A percentile compares a stretch with the other conserved stretches of the same genome.
These are phyloP conservation scores for Penicillium aurantiogriseum DNA, from an alignment of 2,329 filamentous ascomycete genomes.

Conservation along the genomic window DNA sequence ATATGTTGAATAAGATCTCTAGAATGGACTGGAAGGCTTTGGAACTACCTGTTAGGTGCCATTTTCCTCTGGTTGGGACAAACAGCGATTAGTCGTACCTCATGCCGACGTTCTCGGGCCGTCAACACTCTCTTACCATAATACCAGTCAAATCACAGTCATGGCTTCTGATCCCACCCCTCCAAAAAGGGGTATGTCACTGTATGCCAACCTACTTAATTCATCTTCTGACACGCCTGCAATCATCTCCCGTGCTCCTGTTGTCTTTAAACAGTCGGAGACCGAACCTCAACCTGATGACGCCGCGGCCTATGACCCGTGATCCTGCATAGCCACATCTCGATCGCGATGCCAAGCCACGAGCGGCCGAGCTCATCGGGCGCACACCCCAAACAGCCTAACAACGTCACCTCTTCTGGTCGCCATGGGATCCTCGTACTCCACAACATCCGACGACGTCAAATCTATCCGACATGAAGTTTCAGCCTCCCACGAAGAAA, in stretches of 20 bases:
- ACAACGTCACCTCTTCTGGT: background rate
- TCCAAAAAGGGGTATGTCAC: constrained; percentile 57
- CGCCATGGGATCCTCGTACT: background rate
- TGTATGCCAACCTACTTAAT: constrained; percentile 83
- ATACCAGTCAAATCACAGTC: background rate
- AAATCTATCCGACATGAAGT: background rate
- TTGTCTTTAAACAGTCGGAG: constrained; percentile 64
- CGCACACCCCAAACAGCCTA: background rate
- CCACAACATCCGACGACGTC: background rate
- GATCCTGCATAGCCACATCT: background rate
- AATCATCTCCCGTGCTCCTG: constrained; percentile 76
- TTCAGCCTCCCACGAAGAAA: background rate
- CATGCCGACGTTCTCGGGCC: background rate
- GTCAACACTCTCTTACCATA: background rate
- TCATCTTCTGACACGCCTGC: constrained; percentile 47
- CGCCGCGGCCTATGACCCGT: constrained; percentile 39
- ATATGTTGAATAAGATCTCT: too few species aligned
- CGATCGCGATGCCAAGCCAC: background rate
- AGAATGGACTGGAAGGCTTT: too few species aligned
- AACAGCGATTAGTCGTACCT: too few species aligned
- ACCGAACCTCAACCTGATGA: constrained; percentile 50
- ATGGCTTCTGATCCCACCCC: constrained; percentile 35
- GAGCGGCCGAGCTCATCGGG: background rate
- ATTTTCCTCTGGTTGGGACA: too few species aligned
- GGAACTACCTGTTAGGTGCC: too few species aligned